Evolutionary conservation across 805 yeast genomes (phyloP).

Genomic region (Candida insectorum): DNA sequence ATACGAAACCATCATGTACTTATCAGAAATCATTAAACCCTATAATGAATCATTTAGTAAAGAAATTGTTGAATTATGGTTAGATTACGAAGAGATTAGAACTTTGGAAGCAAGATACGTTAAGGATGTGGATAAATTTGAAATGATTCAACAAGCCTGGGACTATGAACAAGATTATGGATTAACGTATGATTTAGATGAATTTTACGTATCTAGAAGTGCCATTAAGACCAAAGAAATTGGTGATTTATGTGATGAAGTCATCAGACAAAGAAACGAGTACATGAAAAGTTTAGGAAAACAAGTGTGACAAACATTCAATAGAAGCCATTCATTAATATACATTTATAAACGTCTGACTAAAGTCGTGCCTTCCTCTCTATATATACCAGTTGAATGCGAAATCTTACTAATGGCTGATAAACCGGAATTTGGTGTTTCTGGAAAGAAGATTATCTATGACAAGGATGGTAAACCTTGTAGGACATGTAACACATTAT

Average conservation of each 20-base stretch:
- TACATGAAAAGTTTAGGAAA: conserved; percentile 8
- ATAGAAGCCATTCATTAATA: too few species aligned
- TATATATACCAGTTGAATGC: too few species aligned
- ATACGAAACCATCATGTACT: conserved; percentile 62
- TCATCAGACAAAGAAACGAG: conserved; percentile 20
- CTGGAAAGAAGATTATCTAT: conserved; percentile 67
- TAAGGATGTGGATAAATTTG: conserved; percentile 91
- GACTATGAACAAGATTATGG: conserved; percentile 74
- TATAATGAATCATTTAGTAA: conserved; percentile 60
- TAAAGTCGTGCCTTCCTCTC: too few species aligned
- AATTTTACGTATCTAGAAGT: conserved; percentile 62
- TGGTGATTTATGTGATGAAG: conserved; percentile 59
- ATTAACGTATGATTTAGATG: conserved; percentile 56
- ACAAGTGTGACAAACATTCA: conserved; percentile 1
- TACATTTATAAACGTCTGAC: too few species aligned
- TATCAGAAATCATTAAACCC: conserved; percentile 58
- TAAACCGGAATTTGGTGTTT: conserved; percentile 47
- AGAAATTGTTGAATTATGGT: conserved; percentile 72
- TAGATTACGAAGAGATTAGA: conserved; percentile 84
- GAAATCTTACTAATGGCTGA: conserved; percentile 1
- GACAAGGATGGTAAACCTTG: conserved; percentile 96
- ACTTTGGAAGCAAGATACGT: conserved; percentile 83
- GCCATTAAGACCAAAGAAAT: conserved; percentile 72
- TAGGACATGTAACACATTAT: conserved; percentile 79
- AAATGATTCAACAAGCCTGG: conserved; percentile 76